Conservation (phyloP, 2,329 filamentous ascomycete species). For the Alternaria incomplexa region DNA sequence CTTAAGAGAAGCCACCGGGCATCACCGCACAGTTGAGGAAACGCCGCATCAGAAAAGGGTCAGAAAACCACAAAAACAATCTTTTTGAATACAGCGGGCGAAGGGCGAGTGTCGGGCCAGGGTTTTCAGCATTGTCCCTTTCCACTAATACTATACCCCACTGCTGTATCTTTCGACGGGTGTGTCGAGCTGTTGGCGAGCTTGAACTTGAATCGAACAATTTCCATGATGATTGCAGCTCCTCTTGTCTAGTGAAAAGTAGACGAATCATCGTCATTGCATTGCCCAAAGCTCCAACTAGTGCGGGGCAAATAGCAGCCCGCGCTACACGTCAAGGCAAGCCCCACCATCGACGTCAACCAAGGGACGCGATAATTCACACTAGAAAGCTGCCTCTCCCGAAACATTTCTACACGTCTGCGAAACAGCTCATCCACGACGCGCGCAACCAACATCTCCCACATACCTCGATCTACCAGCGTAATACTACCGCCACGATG, state of each 20-base stretch:
- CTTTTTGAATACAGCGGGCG: not conserved
- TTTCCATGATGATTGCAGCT: not conserved
- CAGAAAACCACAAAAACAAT: not conserved
- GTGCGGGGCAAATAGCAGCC: constrained; percentile 24
- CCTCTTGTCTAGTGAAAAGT: not conserved
- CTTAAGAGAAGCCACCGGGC: not conserved
- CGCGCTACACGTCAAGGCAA: constrained; percentile 16
- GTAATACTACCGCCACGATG: too few relatives aligned
- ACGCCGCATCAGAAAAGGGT: not conserved
- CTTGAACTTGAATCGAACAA: not conserved
- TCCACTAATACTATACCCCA: constrained; percentile 45
- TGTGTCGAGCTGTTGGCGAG: constrained; percentile 8
- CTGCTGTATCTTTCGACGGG: constrained; percentile 27
- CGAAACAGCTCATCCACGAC: not conserved
- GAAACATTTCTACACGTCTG: not conserved
- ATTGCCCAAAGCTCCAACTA: constrained; percentile 9
- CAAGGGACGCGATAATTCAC: constrained; percentile 3
- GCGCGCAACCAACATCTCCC: too few relatives aligned
- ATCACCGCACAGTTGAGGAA: not conserved
- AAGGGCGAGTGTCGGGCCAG: not conserved
- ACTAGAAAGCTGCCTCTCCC: not conserved
- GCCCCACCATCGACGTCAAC: constrained; percentile 19
- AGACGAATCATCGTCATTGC: not conserved
- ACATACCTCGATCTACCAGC: too few relatives aligned
- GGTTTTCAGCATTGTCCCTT: constrained; percentile 17